Evolutionary conservation across 768 basidiomycete genomes (phyloP).

Genomic region (Termitomyces sp.): DNA sequence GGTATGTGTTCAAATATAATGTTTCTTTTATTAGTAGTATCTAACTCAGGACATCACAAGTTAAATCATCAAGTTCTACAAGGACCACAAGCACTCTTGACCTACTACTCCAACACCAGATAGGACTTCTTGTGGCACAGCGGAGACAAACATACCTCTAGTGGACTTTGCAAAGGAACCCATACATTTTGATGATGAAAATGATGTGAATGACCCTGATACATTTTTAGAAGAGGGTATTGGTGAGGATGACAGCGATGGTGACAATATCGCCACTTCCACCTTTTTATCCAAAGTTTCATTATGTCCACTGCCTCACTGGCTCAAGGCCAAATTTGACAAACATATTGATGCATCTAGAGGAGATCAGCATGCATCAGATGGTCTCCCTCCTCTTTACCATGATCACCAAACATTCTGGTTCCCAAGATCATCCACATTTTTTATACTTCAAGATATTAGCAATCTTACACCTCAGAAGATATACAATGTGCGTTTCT

Average conservation of each 20-base stretch:
- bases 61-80: too few relatives aligned
- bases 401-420: too few relatives aligned
- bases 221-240: not conserved
- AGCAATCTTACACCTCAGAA: not conserved
- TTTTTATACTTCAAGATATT: not conserved
- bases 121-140: too few relatives aligned
- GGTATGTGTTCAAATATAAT: too few relatives aligned
- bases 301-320: not conserved
- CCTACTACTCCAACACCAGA: too few relatives aligned
- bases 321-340: not conserved
- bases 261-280: not conserved
- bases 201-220: constrained; percentile 12
- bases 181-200: too few relatives aligned
- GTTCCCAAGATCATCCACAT: too few relatives aligned
- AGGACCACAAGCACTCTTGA: too few relatives aligned
- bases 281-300: not conserved
- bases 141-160: too few relatives aligned
- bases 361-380: not conserved
- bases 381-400: not conserved
- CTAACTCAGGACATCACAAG: too few relatives aligned
- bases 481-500: not conserved
- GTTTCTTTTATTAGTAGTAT: too few relatives aligned
- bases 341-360: not conserved
- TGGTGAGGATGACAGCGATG: not conserved
- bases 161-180: too few relatives aligned